These are phyloP conservation scores for Colletotrichum sp. DNA, from an alignment of 2,329 filamentous ascomycete genomes.

Conservation along the genomic window DNA sequence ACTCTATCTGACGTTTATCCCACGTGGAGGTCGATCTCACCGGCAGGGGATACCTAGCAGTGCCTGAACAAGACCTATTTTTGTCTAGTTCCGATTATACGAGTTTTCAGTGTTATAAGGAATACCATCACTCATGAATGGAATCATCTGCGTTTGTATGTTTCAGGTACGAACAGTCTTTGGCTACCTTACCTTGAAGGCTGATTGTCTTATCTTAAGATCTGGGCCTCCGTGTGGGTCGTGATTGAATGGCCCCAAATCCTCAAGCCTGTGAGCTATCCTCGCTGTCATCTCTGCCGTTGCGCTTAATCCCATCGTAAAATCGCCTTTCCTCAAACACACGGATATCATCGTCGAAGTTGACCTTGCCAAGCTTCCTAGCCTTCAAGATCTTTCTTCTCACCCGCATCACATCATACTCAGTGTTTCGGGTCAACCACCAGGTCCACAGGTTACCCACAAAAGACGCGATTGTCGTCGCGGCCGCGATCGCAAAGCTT, in stretches of 20 bases:
- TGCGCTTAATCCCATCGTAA: not conserved
- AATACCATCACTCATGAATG: too few species aligned
- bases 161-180: too few species aligned
- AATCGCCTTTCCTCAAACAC: slow-evolving; percentile 6
- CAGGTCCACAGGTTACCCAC: slow-evolving; percentile 28
- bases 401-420: slow-evolving; percentile 27
- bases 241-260: not conserved
- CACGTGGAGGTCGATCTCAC: not conserved
- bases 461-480: slow-evolving; percentile 25
- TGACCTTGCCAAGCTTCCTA: slow-evolving; percentile 14
- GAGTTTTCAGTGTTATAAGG: too few species aligned
- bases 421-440: slow-evolving; percentile 28
- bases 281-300: not conserved
- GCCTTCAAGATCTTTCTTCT: slow-evolving; percentile 22
- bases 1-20: not conserved
- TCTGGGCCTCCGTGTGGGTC: not conserved
- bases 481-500: slow-evolving; percentile 28
- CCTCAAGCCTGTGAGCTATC: not conserved
- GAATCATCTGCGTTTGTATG: too few species aligned
- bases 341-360: slow-evolving; percentile 1
- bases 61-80: too few species aligned
- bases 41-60: not conserved
- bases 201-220: not conserved
- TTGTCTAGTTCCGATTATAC: not conserved
- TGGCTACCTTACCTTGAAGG: too few species aligned